Base-by-base conservation (phyloP, 192 early-diverging fungal genomes). In the Coemansia asiatica region DNA sequence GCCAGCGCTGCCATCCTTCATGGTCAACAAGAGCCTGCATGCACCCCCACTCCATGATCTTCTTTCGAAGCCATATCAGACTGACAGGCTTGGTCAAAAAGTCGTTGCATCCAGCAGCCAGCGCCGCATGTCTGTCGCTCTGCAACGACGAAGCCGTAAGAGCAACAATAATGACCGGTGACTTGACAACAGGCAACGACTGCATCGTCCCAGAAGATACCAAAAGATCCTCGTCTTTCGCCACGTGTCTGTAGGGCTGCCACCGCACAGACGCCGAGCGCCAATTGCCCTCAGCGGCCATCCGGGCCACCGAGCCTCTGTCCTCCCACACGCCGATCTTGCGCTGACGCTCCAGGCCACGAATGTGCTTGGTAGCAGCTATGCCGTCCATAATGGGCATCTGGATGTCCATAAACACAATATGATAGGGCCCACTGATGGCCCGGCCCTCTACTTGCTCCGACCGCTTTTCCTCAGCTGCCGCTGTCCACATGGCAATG, bases 11-110 rank as follows among this genome's bases (percentile, higher is more conserved):
- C 79, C 79, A 81, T 2, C 74, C 66, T 25, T 92, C 90, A 61
- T 92, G 90, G 71, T 95, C 92, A 59, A 95, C 94, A 23, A 95
- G 74, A 0, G 92, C 91, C 63, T 95, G 94, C 89, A 95, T 95
- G 67, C 89, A 89, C 1, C 92, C 94, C 94, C 94, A 95, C 69
- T 95, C 94, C 25, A 90, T 84, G 62, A 95, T 91, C 79, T 94
- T 94, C 47, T 87, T 85, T 72, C 89, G 88, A 23, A 95, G 79
- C 94, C 94, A 95, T 18, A 83, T 82, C 9, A 93, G 69, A 67
- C 87, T 88, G 15, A 94, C 87, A 0, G 94, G 94, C 67, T 95
- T 95, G 21, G 91, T 95, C 65, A 95, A 68, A 73, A 91, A 95
- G 75, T 95, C 94, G 64, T 95, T 94, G 66, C 94, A 95, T 0